Percentiles rank a stretch among this genome's conserved stretches.
Evolutionary conservation across 225 moss, liverwort and hornwort genomes (phyloP).

Genomic region (Neckera pumila): DNA sequence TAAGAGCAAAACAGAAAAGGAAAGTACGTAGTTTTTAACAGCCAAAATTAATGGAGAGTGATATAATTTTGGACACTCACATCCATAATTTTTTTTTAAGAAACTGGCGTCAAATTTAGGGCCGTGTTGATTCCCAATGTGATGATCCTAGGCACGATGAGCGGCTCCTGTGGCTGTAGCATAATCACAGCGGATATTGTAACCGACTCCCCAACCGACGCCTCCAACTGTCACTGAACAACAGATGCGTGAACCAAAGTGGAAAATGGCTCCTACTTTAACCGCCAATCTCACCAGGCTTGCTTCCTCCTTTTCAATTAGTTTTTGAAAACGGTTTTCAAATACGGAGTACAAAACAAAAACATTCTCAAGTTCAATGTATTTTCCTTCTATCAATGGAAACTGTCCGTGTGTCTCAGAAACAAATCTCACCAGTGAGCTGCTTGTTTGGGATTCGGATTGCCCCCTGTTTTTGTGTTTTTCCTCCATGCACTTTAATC

Average conservation of each 20-base stretch:
- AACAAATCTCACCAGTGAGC: not conserved
- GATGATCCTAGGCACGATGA: not conserved
- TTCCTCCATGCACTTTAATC: not conserved
- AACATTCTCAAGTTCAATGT: not conserved
- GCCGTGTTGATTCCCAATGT: not conserved
- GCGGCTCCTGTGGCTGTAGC: not conserved
- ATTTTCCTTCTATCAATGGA: not conserved
- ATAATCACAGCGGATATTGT: not conserved
- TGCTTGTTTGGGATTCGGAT: not conserved
- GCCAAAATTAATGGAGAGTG: too few species aligned
- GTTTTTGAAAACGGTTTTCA: not conserved
- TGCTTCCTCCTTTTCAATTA: not conserved
- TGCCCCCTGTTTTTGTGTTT: not conserved
- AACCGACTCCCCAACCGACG: not conserved
- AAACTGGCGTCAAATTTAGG: not conserved
- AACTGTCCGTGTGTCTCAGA: not conserved
- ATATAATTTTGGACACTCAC: too few species aligned
- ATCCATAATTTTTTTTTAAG: not conserved
- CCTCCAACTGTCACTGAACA: not conserved
- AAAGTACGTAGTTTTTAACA: not conserved
- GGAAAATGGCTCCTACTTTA: not conserved
- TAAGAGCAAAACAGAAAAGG: too few species aligned
- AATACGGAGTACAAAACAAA: not conserved
- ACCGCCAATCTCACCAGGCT: not conserved
- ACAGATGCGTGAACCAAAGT: not conserved